phyloP scores from a whole-genome alignment of 169 alveolate species.

The Babesia gibsoni region DNA sequence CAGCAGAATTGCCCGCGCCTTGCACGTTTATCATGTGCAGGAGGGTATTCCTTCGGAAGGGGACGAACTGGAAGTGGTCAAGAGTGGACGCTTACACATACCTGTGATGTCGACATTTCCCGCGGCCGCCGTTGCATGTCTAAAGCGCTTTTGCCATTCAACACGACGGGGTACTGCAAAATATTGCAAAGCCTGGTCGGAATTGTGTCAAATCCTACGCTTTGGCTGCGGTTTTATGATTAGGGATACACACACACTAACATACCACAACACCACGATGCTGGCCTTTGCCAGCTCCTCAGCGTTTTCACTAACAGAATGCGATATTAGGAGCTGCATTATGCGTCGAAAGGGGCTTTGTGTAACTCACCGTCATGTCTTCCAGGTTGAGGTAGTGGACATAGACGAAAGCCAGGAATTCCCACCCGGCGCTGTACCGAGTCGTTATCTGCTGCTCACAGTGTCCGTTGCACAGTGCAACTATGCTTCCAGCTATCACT shows the following conservation, averaged over 20 bases:
- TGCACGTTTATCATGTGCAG: constrained; percentile 59
- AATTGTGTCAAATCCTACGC: constrained; percentile 31
- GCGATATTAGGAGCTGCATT: constrained; percentile 38
- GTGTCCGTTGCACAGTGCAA: constrained; percentile 42
- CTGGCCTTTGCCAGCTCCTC: constrained; percentile 4
- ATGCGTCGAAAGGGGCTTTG: background rate
- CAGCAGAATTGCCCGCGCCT: constrained; percentile 61
- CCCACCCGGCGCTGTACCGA: constrained; percentile 26
- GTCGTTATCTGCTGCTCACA: background rate
- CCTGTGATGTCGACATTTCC: constrained; percentile 50
- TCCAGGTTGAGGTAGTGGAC: constrained; percentile 51
- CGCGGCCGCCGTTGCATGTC: constrained; percentile 5
- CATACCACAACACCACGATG: constrained; percentile 51
- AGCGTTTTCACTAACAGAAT: background rate
- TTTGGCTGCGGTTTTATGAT: constrained; percentile 7
- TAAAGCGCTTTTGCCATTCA: background rate
- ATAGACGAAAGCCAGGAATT: constrained; percentile 39
- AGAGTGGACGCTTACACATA: background rate
- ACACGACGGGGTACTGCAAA: constrained; percentile 4
- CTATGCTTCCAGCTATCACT: constrained; percentile 34
- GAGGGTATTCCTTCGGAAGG: constrained; percentile 53
- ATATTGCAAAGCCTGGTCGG: constrained; percentile 27
- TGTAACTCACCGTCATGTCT: constrained; percentile 33
- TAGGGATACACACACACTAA: background rate
- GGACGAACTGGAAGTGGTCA: constrained; percentile 23